Evolutionary conservation across 2,329 filamentous ascomycete species (phyloP).

Genomic region (Beauveria sp.): DNA sequence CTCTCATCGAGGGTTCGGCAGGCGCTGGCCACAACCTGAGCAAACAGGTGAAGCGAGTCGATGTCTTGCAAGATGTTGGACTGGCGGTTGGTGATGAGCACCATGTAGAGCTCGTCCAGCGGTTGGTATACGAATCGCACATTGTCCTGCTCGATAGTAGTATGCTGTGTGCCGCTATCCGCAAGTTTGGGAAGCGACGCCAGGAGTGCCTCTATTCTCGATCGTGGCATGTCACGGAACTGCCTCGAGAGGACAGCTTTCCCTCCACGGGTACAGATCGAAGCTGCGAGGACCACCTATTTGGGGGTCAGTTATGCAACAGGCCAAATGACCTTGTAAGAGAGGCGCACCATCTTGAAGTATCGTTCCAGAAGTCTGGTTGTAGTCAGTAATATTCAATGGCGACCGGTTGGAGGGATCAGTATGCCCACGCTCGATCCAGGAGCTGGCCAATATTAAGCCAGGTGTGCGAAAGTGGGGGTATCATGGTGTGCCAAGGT

Average conservation of each 20-base stretch:
- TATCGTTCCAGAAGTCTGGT: conserved; percentile 15
- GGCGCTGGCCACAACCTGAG: conserved; percentile 92
- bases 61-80: conserved; percentile 99
- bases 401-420: conserved; percentile 9
- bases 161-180: conserved; percentile 93
- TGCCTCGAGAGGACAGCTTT: conserved; percentile 97
- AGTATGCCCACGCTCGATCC: conserved; percentile 9
- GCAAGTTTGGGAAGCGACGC: conserved; percentile 97
- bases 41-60: conserved; percentile 94
- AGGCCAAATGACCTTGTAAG: too few species aligned
- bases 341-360: conserved; percentile 32
- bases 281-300: conserved; percentile 95
- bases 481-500: not conserved
- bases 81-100: conserved; percentile 97
- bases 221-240: conserved; percentile 96
- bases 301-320: conserved; percentile 11
- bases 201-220: conserved; percentile 90
- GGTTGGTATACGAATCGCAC: conserved; percentile 99
- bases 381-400: conserved; percentile 14
- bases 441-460: conserved; percentile 14
- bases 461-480: conserved; percentile 16
- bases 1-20: conserved; percentile 95
- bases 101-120: conserved; percentile 98
- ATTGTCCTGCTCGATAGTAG: conserved; percentile 97
- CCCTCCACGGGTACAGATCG: conserved; percentile 95